phyloP scores from a whole-genome alignment of 1,284 basidiomycete genomes.

The Vanrija humicola region DNA sequence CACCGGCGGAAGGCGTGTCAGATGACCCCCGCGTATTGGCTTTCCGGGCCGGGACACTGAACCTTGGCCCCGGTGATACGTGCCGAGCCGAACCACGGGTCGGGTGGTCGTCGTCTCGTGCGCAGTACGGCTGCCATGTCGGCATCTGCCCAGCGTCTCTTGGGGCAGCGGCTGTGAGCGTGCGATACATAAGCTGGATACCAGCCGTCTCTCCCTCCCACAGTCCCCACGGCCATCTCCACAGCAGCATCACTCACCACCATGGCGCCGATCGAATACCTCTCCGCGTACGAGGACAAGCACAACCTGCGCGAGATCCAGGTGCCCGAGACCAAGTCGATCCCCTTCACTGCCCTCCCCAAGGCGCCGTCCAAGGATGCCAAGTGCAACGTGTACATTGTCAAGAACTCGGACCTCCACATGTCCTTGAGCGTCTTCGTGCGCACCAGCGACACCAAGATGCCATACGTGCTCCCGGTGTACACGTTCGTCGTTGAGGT shows the following conservation, averaged over 20 bases:
- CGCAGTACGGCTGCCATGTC: too few species aligned
- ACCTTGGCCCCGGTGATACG: too few species aligned
- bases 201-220: not conserved
- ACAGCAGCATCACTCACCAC: not conserved
- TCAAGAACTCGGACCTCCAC: slow-evolving; percentile 12
- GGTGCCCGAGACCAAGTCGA: slow-evolving; percentile 4
- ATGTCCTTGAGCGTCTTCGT: slow-evolving; percentile 17
- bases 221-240: not conserved
- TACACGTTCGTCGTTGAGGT: slow-evolving; percentile 16
- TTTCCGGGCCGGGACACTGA: too few species aligned
- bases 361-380: slow-evolving; percentile 4
- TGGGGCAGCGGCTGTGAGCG: too few species aligned
- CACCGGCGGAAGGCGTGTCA: too few species aligned
- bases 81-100: too few species aligned
- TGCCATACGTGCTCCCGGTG: slow-evolving; percentile 4
- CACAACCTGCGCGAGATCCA: slow-evolving; percentile 8
- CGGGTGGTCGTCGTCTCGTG: too few species aligned
- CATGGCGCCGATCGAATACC: slow-evolving; percentile 7
- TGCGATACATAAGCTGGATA: too few species aligned
- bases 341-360: slow-evolving; percentile 6
- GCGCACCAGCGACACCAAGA: slow-evolving; percentile 12
- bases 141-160: too few species aligned
- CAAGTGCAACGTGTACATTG: slow-evolving; percentile 9
- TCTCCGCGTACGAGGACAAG: slow-evolving; percentile 12
- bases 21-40: too few species aligned